Percentiles rank a stretch among this genome's conserved stretches.
Evolutionary conservation across 352 stramenopile genomes (phyloP).

Genomic region (Saprolegnia diclina): DNA sequence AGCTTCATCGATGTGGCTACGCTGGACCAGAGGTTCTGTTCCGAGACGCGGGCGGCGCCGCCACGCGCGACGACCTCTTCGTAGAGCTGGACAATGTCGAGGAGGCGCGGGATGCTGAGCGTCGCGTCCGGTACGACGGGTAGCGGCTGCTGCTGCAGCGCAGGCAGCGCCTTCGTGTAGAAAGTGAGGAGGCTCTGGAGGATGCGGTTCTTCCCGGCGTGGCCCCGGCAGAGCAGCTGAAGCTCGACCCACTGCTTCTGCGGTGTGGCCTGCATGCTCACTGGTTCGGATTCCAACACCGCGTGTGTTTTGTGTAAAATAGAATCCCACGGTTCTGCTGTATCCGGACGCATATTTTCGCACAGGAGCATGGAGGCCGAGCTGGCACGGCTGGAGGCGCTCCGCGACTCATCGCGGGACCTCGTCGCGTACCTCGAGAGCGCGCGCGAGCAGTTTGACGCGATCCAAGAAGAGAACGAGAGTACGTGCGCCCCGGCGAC

Average conservation of each 20-base stretch:
- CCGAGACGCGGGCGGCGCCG: conserved; percentile 47
- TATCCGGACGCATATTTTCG: background rate
- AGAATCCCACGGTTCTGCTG: background rate
- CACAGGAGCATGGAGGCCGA: conserved; percentile 10
- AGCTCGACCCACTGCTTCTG: conserved; percentile 29
- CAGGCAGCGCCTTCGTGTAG: conserved; percentile 11
- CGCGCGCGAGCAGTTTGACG: conserved; percentile 20
- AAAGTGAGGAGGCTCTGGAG: conserved; percentile 23
- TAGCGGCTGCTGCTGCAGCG: conserved; percentile 17
- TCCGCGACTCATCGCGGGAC: conserved; percentile 25
- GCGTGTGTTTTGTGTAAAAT: background rate
- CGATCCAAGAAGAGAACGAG: conserved; percentile 27
- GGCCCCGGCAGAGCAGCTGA: conserved; percentile 22
- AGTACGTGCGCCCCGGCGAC: conserved; percentile 4
- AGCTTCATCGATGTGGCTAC: conserved; percentile 46
- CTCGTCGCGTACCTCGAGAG: conserved; percentile 19
- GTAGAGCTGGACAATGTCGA: conserved; percentile 77
- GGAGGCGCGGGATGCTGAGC: conserved; percentile 28
- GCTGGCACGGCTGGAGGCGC: conserved; percentile 6
- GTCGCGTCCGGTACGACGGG: conserved; percentile 17
- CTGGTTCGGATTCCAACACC: background rate
- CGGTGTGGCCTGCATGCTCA: background rate
- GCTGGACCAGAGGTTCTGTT: conserved; percentile 51
- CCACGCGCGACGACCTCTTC: conserved; percentile 68
- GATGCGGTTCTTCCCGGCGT: conserved; percentile 22